Base-by-base conservation (phyloP, 345 rosid species). In the Populus alba region DNA sequence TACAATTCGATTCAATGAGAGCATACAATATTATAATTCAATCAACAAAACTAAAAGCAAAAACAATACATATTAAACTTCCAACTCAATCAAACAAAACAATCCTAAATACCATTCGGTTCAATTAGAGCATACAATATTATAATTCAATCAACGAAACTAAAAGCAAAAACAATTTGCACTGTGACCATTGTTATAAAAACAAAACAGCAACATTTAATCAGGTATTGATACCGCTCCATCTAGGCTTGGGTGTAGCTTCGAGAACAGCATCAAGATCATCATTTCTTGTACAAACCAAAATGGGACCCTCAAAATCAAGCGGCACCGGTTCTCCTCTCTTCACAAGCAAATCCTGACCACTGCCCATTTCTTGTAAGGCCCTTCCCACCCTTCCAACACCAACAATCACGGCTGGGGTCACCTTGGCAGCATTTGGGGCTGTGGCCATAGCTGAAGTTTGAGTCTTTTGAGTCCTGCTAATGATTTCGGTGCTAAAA, bases 201-300 rank as follows among this genome's bases (percentile, higher is more conserved):
- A 55, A 3, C 61, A 55, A n/a, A n/a, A 55, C 10, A 55, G 12
- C 0, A 7, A 55, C 61, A n/a, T 55, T 29, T 27, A 71, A 79
- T 65, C 66, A 73, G 53, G 81, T 20, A 73, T 29, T 47, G 70
- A 41, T 85, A 93, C 98, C 99, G 80, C 87, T 88, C 99, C 97
- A 93, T 87, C 97, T 90, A 76, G 96, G 87, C 71, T 74, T 85
- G 57, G 96, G 98, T 66, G 98, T 92, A 72, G 89, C 85, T 37
- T 92, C 90, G 61, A 95, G 91, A 82, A 93, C 97, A 61, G 98
- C 92, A 31, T 95, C 98, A 38, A 95, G 97, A 83, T 95, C 99
- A 72, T 95, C 99, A 79, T 95, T 95, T 76, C 99, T 84, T 1
- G 99, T 93, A 84, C 99, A 95, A 27, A 93, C 99, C 86, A 95